phyloP scores from a whole-genome alignment of 352 stramenopile species.

The Globisporangium uncinulatum region DNA sequence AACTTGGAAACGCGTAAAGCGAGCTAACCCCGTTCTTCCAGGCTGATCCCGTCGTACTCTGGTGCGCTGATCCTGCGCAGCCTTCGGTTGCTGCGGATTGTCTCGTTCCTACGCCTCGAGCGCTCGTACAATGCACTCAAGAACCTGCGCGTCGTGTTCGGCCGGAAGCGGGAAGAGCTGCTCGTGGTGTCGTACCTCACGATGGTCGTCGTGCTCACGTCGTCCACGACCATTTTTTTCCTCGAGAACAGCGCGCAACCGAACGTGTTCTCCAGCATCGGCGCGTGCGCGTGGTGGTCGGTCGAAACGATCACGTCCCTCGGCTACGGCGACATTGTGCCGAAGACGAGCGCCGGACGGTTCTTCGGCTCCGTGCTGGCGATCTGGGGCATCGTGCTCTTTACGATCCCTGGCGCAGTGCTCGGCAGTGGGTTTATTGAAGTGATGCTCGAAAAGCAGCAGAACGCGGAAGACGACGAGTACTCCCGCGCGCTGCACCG shows the following conservation, averaged over 20 bases:
- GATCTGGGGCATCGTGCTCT: conserved; percentile 83
- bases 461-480: conserved; percentile 48
- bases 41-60: conserved; percentile 12
- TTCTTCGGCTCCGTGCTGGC: conserved; percentile 74
- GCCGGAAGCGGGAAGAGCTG: conserved; percentile 68
- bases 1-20: too few species aligned
- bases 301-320: conserved; percentile 84
- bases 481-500: too few species aligned
- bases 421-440: conserved; percentile 76
- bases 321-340: conserved; percentile 81
- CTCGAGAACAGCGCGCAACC: conserved; percentile 68
- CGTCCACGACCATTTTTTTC: conserved; percentile 83
- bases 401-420: conserved; percentile 77
- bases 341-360: conserved; percentile 51
- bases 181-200: conserved; percentile 77
- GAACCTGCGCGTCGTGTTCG: conserved; percentile 67
- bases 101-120: conserved; percentile 78
- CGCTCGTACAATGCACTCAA: conserved; percentile 75
- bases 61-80: conserved; percentile 63
- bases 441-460: conserved; percentile 75
- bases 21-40: too few species aligned
- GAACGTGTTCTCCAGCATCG: conserved; percentile 71
- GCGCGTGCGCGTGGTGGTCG: conserved; percentile 69
- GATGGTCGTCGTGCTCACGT: conserved; percentile 69
- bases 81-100: conserved; percentile 64